phyloP scores from a whole-genome alignment of 371 early-diverging fungal species.

The Mortierella sp. region DNA sequence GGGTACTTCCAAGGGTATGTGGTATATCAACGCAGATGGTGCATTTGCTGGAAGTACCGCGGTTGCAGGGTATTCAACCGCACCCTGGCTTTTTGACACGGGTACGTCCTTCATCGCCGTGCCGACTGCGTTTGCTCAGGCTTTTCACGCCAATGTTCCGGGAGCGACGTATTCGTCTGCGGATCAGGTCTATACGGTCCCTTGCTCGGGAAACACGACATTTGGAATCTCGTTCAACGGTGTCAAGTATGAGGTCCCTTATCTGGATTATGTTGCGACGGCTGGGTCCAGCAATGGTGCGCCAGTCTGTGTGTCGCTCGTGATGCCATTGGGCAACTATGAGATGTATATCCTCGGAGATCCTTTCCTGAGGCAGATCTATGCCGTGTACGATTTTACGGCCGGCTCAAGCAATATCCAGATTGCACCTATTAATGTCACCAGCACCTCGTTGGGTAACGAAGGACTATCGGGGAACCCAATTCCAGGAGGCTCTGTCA shows the following conservation, averaged over 20 bases:
- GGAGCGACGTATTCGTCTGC: constrained; percentile 26
- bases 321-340: constrained; percentile 49
- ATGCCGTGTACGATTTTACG: constrained; percentile 50
- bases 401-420: constrained; percentile 50
- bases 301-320: constrained; percentile 33
- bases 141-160: constrained; percentile 37
- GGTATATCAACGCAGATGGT: constrained; percentile 45
- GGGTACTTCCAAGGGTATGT: constrained; percentile 34
- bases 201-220: constrained; percentile 42
- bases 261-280: constrained; percentile 34
- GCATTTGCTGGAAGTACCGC: constrained; percentile 11
- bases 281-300: not conserved
- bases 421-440: constrained; percentile 36
- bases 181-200: constrained; percentile 30
- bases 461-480: constrained; percentile 50
- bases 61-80: constrained; percentile 26
- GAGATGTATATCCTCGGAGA: constrained; percentile 54
- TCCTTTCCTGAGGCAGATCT: constrained; percentile 50
- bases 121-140: constrained; percentile 34
- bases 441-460: constrained; percentile 17
- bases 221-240: constrained; percentile 50
- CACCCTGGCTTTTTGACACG: constrained; percentile 54
- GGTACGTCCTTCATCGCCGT: constrained; percentile 56
- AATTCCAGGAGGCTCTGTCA: constrained; percentile 29
- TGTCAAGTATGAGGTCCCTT: constrained; percentile 40